Evolutionary conservation across 2,329 filamentous ascomycete species (phyloP), one percentile per base, ranked within the genome.

Genomic region (Pseudogymnoascus sp.): DNA sequence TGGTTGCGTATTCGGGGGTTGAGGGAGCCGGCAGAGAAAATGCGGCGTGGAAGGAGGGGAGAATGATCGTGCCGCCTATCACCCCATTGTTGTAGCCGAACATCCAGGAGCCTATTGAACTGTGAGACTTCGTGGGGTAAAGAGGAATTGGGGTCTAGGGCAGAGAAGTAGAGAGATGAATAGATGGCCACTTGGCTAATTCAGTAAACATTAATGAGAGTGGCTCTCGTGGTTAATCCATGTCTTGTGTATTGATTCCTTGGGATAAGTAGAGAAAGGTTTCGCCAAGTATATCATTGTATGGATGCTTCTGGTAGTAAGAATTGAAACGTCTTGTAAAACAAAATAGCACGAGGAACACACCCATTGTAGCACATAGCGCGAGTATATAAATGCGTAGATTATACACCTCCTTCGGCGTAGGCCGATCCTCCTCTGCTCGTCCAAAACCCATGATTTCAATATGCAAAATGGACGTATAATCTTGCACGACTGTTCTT

Each of bases 351-450:
- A 28, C 14, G 23, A 28, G 7, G 43, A 49, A 49, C 43, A 28
- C 43, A 49, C 43, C 43, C 43, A 49, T 49, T 49, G 43, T 49
- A n/a, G 43, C 43, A 49, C 43, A 62, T 53, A 69, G 64, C 3
- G 67, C 65, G n/a, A 69, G 65, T 38, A 66, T 38, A 34, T 71
- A 70, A 18, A 69, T 64, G 16, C 69, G 65, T 3, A 56, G 53
- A 34, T 70, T 70, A 65, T 71, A 70, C 38, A 71, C 65, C 42
- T 65, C 66, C 37, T 65, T 49, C 14, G 68, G 68, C 3, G 69
- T 71, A 42, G 69, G 68, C n/a, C 69, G 66, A 60, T 71, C 69
- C 65, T 68, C 69, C 37, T 62, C 25, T n/a, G 67, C 68, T 36
- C 67, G 67, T 28, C 43, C 43, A 49, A 49, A 49, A 8, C 43